Conservation (phyloP, 352 stramenopile genomes). For the Elongisporangium anandrum region DNA sequence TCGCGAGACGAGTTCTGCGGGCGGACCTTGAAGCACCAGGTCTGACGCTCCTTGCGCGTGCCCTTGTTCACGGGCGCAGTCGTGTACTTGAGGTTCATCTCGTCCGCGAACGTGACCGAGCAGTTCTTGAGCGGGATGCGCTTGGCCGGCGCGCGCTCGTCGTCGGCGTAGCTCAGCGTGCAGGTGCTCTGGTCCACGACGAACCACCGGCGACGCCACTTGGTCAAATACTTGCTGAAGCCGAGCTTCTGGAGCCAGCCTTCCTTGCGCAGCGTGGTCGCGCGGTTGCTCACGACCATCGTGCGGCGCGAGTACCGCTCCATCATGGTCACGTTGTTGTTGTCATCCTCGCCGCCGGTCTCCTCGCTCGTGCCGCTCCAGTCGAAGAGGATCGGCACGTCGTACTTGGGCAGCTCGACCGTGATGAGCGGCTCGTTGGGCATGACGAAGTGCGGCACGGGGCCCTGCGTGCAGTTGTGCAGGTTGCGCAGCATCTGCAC, state of each 20-base stretch:
- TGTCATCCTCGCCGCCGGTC: constrained; percentile 1
- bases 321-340: constrained; percentile 10
- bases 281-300: constrained; percentile 46
- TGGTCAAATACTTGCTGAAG: constrained; percentile 62
- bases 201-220: constrained; percentile 78
- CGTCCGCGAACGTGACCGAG: constrained; percentile 63
- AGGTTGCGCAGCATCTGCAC: constrained; percentile 83
- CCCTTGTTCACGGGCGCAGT: constrained; percentile 83
- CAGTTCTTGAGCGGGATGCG: constrained; percentile 70
- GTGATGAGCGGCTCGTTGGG: constrained; percentile 71
- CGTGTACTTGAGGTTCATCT: constrained; percentile 87
- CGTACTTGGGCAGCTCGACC: constrained; percentile 60
- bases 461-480: constrained; percentile 58
- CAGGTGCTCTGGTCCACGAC: constrained; percentile 74
- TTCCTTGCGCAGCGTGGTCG: constrained; percentile 66
- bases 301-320: constrained; percentile 41
- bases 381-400: constrained; percentile 68
- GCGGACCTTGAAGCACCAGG: constrained; percentile 83
- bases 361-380: constrained; percentile 33
- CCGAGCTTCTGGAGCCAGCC: constrained; percentile 84
- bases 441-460: constrained; percentile 67
- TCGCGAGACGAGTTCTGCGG: constrained; percentile 71
- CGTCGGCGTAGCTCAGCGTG: constrained; percentile 75
- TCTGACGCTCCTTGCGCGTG: constrained; percentile 74
- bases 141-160: constrained; percentile 56